Conservation (phyloP, 345 rosid genomes). For the Citrus inodora region DNA sequence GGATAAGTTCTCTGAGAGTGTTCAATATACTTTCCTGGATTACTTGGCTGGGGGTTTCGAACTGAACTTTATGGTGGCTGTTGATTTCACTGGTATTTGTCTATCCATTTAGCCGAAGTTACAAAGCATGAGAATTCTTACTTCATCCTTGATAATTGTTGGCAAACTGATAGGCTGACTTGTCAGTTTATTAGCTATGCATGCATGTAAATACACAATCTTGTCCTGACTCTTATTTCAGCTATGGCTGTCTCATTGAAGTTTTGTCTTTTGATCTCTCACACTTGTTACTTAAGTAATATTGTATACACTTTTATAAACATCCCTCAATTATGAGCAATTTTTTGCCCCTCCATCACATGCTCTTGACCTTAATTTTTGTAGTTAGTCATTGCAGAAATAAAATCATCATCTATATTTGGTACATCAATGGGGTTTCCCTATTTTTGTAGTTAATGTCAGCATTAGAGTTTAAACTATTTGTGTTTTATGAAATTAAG, state of each 20-base stretch:
- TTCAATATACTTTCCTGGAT: slow-evolving; percentile 73
- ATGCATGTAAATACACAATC: neutral
- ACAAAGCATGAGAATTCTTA: neutral
- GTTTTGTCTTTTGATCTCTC: neutral
- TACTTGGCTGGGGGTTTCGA: slow-evolving; percentile 81
- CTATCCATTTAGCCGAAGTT: neutral
- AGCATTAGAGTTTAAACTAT: neutral
- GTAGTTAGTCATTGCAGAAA: neutral
- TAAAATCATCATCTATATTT: neutral
- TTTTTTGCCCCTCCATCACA: neutral
- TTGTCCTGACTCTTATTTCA: slow-evolving; percentile 3
- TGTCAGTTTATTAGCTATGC: neutral
- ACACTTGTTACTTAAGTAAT: neutral
- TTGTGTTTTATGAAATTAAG: neutral
- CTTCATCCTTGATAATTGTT: neutral
- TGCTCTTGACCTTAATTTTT: neutral
- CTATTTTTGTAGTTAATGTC: neutral
- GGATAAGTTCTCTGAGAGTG: slow-evolving; percentile 64
- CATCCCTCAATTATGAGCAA: neutral
- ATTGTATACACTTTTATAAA: neutral
- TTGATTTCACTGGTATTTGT: slow-evolving; percentile 85
- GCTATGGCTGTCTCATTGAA: neutral
- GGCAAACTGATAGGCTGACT: neutral
- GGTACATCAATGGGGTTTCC: neutral
- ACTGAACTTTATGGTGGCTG: slow-evolving; percentile 91